Base-by-base conservation (phyloP, 2,329 filamentous ascomycete species). In the Colletotrichum gigasporum region DNA sequence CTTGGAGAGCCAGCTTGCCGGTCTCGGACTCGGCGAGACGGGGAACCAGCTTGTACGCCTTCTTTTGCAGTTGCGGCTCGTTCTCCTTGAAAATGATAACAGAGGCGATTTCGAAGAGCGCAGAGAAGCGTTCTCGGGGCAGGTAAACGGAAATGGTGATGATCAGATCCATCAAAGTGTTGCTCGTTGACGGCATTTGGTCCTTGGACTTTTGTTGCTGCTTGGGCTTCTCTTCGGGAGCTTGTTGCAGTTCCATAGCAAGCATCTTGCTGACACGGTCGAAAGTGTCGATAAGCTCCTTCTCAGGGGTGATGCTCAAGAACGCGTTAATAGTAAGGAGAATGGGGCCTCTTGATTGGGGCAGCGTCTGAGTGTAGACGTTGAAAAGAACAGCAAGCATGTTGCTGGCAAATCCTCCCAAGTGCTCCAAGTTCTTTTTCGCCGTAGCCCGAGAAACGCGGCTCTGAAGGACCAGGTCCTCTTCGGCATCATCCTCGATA, bases 371-470 rank as follows among this genome's bases (percentile, higher is more conserved):
- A 68, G 92, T 97, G 80, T 99, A 99, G 44, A 99, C 95, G 74
- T 99, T 99, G 84, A 99, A 98, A n/a, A 99, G 82, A 0, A 98
- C 95, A 6, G 96, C 94, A 41, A 99, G 87, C 79, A 99, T 87
- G 72, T 98, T 98, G 65, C 91, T 91, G 1, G 95, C 86, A 73
- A 96, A 94, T 1, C 82, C 82, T 14, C 92, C 89, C 11, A 99
- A 83, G 74, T 97, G 90, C n/a, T 88, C 82, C 37, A 98, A 80
- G 73, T 97, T 97, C 77, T 90, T 90, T 75, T 88, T 82, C 0
- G 96, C 95, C 37, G 89, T 84, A 4, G 83, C 86, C 74, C 91
- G 94, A 4, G 91, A 89, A 12, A 97, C 87, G 51, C 94, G 86
- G 71, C 91, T 91, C 74, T 95, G 92, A 11, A 93, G 83, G 34